Evolutionary conservation across 2,329 filamentous ascomycete species (phyloP).

Genomic region (Tolypocladium amazonense): DNA sequence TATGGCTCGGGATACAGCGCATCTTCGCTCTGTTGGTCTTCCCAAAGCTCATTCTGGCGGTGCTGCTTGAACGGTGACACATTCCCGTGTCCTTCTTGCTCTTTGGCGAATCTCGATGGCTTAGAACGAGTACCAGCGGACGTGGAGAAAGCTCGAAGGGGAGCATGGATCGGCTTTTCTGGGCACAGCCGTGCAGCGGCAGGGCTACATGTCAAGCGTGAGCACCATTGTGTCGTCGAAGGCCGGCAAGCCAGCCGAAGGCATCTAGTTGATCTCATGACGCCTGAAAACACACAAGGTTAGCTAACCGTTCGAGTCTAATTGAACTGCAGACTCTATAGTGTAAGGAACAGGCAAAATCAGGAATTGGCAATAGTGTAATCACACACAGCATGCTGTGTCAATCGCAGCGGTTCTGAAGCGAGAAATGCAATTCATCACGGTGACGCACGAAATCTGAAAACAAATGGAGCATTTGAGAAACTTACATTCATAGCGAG

Average conservation of each 20-base stretch:
- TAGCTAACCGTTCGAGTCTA: neutral
- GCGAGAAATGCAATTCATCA: constrained; percentile 33
- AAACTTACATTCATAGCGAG: constrained; percentile 27
- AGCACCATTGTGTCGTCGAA: constrained; percentile 3
- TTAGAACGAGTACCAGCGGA: constrained; percentile 5
- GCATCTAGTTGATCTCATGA: constrained; percentile 26
- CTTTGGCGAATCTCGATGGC: constrained; percentile 7
- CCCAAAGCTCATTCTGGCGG: constrained; percentile 19
- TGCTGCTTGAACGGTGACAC: constrained; percentile 26
- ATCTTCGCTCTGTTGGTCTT: constrained; percentile 21
- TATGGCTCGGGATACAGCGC: constrained; percentile 24
- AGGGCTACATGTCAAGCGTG: neutral
- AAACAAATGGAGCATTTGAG: neutral
- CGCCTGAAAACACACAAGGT: constrained; percentile 10
- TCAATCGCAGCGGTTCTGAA: constrained; percentile 43
- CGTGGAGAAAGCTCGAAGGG: constrained; percentile 10
- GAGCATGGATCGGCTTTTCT: neutral
- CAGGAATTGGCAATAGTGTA: constrained; percentile 28
- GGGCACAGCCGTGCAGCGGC: neutral
- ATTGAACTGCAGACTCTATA: neutral
- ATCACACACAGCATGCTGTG: constrained; percentile 33
- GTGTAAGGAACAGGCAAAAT: constrained; percentile 9
- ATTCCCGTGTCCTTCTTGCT: constrained; percentile 10
- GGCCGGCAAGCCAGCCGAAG: constrained; percentile 24
- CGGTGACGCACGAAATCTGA: constrained; percentile 7